phyloP scores from a whole-genome alignment of 2,329 filamentous ascomycete species.

The Nemania sp. region DNA sequence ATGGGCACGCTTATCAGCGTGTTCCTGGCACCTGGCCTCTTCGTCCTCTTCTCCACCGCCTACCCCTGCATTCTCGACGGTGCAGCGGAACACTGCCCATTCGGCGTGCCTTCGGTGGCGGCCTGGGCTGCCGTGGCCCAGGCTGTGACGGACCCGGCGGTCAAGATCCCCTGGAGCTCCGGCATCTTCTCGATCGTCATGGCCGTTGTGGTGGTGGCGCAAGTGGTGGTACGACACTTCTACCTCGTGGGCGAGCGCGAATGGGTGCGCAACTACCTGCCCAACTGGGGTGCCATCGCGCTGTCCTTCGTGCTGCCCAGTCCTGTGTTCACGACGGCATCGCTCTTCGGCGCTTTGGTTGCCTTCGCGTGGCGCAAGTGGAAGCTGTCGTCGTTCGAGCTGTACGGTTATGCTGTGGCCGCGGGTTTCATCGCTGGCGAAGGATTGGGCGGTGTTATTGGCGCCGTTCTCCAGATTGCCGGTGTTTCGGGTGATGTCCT shows the following conservation, averaged over 20 bases:
- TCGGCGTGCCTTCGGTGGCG: slow-evolving; percentile 63
- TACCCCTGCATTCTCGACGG: slow-evolving; percentile 67
- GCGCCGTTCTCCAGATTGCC: slow-evolving; percentile 46
- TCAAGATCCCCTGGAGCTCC: slow-evolving; percentile 57
- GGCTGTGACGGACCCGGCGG: slow-evolving; percentile 60
- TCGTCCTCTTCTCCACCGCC: slow-evolving; percentile 67
- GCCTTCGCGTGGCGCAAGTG: slow-evolving; percentile 59
- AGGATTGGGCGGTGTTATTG: slow-evolving; percentile 65
- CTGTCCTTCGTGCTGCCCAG: slow-evolving; percentile 61
- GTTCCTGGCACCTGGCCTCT: slow-evolving; percentile 68
- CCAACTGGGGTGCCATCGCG: slow-evolving; percentile 65
- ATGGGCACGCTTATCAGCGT: slow-evolving; percentile 65
- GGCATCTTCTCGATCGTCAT: slow-evolving; percentile 63
- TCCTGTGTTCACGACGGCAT: slow-evolving; percentile 61
- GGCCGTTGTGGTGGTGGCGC: slow-evolving; percentile 52
- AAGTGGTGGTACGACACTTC: slow-evolving; percentile 59
- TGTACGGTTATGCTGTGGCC: slow-evolving; percentile 62
- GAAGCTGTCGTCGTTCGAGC: slow-evolving; percentile 55
- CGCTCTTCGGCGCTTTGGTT: slow-evolving; percentile 57
- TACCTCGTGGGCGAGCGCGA: slow-evolving; percentile 56
- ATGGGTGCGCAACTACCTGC: slow-evolving; percentile 59
- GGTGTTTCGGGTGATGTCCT: slow-evolving; percentile 40
- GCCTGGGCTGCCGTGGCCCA: slow-evolving; percentile 69
- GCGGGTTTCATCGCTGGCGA: slow-evolving; percentile 66
- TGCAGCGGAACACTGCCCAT: slow-evolving; percentile 54